Evolutionary conservation across 2,329 filamentous ascomycete species (phyloP).

Genomic region (Rasamsonia emersonii): DNA sequence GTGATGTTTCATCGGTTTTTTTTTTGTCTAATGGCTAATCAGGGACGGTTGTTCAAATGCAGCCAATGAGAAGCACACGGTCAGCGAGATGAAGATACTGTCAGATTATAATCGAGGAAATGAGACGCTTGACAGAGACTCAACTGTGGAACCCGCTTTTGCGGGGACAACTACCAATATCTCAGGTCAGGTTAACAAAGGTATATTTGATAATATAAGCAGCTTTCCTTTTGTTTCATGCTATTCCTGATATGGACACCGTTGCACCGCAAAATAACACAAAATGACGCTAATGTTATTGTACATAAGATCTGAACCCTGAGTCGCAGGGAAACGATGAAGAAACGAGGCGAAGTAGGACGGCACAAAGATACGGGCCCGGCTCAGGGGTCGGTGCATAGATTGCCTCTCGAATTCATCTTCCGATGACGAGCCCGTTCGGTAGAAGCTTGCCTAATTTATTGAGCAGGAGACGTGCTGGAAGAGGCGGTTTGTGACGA

Average conservation of each 20-base stretch:
- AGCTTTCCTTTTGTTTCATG: conserved; percentile 6
- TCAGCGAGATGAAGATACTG: conserved; percentile 20
- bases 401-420: no score
- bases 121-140: conserved; percentile 45
- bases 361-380: conserved; percentile 46
- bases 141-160: conserved; percentile 47
- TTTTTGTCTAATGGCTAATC: conserved; percentile 1
- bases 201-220: conserved; percentile 25
- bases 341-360: conserved; percentile 34
- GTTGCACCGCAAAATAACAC: conserved; percentile 7
- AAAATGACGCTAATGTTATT: conserved; percentile 31
- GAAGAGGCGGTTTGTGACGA: conserved; percentile 27
- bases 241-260: conserved; percentile 6
- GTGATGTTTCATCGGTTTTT: not conserved
- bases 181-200: conserved; percentile 29
- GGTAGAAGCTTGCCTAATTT: conserved; percentile 17
- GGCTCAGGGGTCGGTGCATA: conserved; percentile 49
- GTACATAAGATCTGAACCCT: conserved; percentile 29
- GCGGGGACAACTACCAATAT: conserved; percentile 44
- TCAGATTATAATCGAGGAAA: conserved; percentile 29
- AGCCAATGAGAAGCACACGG: conserved; percentile 22
- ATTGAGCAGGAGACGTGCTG: conserved; percentile 27
- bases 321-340: conserved; percentile 31
- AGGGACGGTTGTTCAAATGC: not conserved
- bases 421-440: no score